phyloP scores from a whole-genome alignment of 2,329 filamentous ascomycete species.

The Colletotrichum chrysophilum region DNA sequence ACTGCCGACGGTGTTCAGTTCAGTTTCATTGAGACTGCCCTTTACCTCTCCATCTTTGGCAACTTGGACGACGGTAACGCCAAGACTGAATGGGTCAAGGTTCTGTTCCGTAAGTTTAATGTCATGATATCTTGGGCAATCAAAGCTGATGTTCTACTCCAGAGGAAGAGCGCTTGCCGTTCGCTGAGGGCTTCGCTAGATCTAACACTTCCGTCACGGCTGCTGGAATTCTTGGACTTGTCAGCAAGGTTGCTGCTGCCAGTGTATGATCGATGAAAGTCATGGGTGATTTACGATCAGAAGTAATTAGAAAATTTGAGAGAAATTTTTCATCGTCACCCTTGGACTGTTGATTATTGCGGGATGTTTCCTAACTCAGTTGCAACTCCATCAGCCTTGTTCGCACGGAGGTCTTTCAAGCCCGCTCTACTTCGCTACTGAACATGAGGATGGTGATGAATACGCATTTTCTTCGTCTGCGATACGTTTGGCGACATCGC shows the following conservation, averaged over 20 bases:
- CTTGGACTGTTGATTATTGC: background rate
- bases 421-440: background rate
- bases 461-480: background rate
- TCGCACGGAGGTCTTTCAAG: background rate
- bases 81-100: conserved; percentile 21
- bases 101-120: conserved; percentile 21
- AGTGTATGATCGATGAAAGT: background rate
- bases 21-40: conserved; percentile 26
- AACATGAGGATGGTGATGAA: background rate
- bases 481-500: background rate
- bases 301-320: background rate
- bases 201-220: conserved; percentile 9
- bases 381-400: background rate
- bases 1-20: conserved; percentile 15
- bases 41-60: conserved; percentile 27
- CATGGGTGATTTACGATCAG: background rate
- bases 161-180: conserved; percentile 21
- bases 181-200: conserved; percentile 15
- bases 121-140: background rate
- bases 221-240: conserved; percentile 12
- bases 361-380: background rate
- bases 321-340: background rate
- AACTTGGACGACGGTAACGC: conserved; percentile 24
- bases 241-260: conserved; percentile 12
- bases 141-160: background rate